Evolutionary conservation across 1,284 basidiomycete genomes (phyloP).

Genomic region (Phylloporus gajari): DNA sequence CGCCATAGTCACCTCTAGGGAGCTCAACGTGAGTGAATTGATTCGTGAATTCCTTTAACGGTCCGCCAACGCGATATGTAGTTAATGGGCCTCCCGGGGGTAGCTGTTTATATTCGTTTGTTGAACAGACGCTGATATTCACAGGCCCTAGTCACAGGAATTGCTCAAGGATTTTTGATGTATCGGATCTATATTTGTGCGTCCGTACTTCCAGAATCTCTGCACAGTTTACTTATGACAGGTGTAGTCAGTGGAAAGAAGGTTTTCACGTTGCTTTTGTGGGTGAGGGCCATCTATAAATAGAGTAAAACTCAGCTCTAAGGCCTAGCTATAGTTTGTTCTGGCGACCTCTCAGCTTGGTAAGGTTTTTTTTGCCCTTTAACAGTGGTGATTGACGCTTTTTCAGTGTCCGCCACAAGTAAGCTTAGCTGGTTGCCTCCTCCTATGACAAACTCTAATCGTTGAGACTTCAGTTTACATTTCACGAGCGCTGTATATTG

Average conservation of each 20-base stretch:
- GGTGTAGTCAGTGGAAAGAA: constrained; percentile 20
- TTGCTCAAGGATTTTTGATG: constrained; percentile 20
- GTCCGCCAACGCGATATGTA: constrained; percentile 13
- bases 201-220: background rate
- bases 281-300: constrained; percentile 16
- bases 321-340: background rate
- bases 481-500: constrained; percentile 10
- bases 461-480: constrained; percentile 14
- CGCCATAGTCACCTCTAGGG: constrained; percentile 11
- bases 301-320: background rate
- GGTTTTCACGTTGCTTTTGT: constrained; percentile 10
- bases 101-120: background rate
- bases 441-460: background rate
- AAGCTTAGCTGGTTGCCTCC: background rate
- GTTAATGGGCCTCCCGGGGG: constrained; percentile 19
- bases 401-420: constrained; percentile 14
- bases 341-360: constrained; percentile 13
- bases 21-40: constrained; percentile 26
- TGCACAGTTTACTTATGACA: background rate
- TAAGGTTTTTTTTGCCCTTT: background rate
- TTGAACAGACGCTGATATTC: background rate
- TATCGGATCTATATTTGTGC: constrained; percentile 28
- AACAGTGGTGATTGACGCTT: background rate
- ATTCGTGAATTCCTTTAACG: background rate
- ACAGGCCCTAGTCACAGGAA: constrained; percentile 14